Percentiles rank a stretch among this genome's conserved stretches.
Conservation (phyloP, 257 asterid species). For the Nicotiana paniculata region DNA sequence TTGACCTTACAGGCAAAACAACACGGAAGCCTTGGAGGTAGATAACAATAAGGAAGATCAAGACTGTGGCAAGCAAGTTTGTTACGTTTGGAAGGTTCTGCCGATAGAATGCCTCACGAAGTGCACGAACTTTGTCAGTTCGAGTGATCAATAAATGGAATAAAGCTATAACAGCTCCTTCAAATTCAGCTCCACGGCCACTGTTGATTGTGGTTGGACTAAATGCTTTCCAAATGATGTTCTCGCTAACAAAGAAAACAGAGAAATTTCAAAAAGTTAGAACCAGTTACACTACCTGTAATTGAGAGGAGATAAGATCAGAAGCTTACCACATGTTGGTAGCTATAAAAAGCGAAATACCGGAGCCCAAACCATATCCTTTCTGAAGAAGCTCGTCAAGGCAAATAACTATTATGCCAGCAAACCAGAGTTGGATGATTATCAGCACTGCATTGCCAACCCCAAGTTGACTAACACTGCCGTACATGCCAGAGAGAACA, state of each 20-base stretch:
- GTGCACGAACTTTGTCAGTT: constrained; percentile 73
- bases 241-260: constrained; percentile 43
- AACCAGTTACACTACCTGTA: background rate
- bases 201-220: constrained; percentile 85
- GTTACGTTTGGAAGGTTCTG: constrained; percentile 90
- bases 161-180: constrained; percentile 81
- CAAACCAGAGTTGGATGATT: constrained; percentile 74
- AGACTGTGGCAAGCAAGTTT: constrained; percentile 75
- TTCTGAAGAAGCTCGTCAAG: constrained; percentile 80
- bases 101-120: constrained; percentile 84
- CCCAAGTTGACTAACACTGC: constrained; percentile 77
- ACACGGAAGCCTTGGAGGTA: constrained; percentile 94
- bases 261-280: background rate
- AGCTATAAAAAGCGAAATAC: constrained; percentile 79
- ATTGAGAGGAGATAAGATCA: background rate
- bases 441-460: constrained; percentile 82
- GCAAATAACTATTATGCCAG: constrained; percentile 80
- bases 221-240: constrained; percentile 81
- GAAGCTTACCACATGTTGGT: constrained; percentile 68
- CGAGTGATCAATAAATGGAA: constrained; percentile 77
- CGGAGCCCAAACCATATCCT: constrained; percentile 84
- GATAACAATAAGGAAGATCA: constrained; percentile 75
- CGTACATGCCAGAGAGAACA: constrained; percentile 84
- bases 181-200: constrained; percentile 89
- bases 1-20: constrained; percentile 79